A percentile compares a stretch with the other conserved stretches of the same genome.
phyloP scores from a whole-genome alignment of 2,329 filamentous ascomycete species.

The Ceratocystis cacaofunesta region DNA sequence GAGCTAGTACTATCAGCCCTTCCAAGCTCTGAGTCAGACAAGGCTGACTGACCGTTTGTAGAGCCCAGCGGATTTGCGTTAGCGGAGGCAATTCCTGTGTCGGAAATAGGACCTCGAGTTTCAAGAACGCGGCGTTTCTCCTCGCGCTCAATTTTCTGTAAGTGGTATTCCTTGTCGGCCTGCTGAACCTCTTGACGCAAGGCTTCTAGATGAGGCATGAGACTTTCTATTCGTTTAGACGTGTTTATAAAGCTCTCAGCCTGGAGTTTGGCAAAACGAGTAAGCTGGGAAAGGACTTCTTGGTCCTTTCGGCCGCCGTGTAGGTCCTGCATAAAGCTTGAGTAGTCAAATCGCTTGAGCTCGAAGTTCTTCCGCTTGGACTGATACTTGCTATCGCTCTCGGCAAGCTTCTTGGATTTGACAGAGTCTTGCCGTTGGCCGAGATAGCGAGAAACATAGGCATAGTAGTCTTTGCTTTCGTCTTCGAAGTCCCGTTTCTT shows the following conservation, averaged over 20 bases:
- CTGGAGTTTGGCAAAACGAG: slow-evolving; percentile 83
- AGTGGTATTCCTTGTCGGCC: slow-evolving; percentile 91
- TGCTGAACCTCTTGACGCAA: slow-evolving; percentile 77
- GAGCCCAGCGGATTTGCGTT: slow-evolving; percentile 45
- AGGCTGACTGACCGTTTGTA: slow-evolving; percentile 29
- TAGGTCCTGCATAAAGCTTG: slow-evolving; percentile 97
- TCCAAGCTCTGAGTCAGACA: slow-evolving; percentile 55
- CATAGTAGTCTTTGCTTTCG: slow-evolving; percentile 96
- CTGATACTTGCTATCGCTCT: slow-evolving; percentile 94
- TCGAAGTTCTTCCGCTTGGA: slow-evolving; percentile 88
- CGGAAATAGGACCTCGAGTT: slow-evolving; percentile 40
- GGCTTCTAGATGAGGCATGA: slow-evolving; percentile 81
- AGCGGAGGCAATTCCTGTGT: slow-evolving; percentile 3
- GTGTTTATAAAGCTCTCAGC: slow-evolving; percentile 68
- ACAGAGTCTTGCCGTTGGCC: slow-evolving; percentile 89
- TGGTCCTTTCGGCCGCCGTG: slow-evolving; percentile 97
- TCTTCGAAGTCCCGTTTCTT: slow-evolving; percentile 98
- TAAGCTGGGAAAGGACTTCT: slow-evolving; percentile 86
- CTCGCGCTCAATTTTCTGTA: slow-evolving; percentile 85
- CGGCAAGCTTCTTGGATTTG: slow-evolving; percentile 90
- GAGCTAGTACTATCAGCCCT: slow-evolving; percentile 62
- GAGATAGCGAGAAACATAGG: slow-evolving; percentile 88
- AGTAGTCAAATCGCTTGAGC: slow-evolving; percentile 95
- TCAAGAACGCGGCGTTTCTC: slow-evolving; percentile 84
- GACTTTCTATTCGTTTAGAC: slow-evolving; percentile 71